Evolutionary conservation across 179 eudicot genomes (phyloP), one percentile per base, ranked within the genome.

Genomic region (Beta macrorhiza): DNA sequence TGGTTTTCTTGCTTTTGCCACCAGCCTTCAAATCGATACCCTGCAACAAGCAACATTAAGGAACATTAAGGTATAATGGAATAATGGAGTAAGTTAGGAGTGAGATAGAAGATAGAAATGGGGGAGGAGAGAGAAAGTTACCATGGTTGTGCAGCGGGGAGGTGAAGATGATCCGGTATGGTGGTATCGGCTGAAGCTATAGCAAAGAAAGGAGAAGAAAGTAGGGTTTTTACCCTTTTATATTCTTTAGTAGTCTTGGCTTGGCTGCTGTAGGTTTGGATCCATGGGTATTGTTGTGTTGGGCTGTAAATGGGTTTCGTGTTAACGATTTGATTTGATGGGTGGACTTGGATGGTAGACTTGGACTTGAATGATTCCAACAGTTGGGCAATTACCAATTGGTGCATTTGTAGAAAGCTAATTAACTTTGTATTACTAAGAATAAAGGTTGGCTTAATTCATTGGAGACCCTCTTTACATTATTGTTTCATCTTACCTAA

Each of bases 11-110:
- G 83, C 89, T 83, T 85, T 91, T 90, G 47, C 92, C 92, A 53
- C 94, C 94, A 42, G 91, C 92, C 85, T 88, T 87, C 88, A 91
- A 84, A 77, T 91, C 94, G 64, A 91, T 91, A 84, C 94, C 94
- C 94, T 90, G 55, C 63, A 61, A 65, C 8, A 3, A 59, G 0
- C 62, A 44, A 45, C 15, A 57, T 72, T 67, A 8, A 13, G 29
- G 42, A 25, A 25, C 25, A 25, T 25, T 25, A 25, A 25, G 25
- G 25, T 25, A 25, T 25, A 25, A 25, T 25, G 25, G 25, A 0
- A 37, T 37, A 37, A 29, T 3, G 9, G 51, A 67, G 49, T 55
- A 65, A 71, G 0, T 22, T 0, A 25, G 45, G 25, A 22, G 20
- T 42, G 75, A 29, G 16, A 3, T 61, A 8, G 67, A 22, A 65